Percentiles rank a stretch among this genome's conserved stretches.
Evolutionary conservation across 495 filamentous ascomycete genomes (phyloP).

Genomic region (Penicillium cataractarum): DNA sequence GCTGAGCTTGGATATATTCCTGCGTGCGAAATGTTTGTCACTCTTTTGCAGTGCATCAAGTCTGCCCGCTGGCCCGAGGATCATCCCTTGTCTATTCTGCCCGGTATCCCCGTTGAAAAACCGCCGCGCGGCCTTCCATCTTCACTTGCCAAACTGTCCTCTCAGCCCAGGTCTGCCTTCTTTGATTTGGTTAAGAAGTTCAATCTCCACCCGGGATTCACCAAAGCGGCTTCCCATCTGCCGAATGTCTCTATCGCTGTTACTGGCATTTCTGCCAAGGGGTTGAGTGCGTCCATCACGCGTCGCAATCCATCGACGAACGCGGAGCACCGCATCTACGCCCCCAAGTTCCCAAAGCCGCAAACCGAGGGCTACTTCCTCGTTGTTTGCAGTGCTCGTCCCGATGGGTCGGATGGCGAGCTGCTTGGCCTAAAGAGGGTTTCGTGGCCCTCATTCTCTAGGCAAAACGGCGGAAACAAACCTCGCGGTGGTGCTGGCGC

Average conservation of each 20-base stretch:
- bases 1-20: conserved; percentile 84
- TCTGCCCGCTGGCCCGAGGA: conserved; percentile 90
- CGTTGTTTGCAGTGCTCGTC: conserved; percentile 54
- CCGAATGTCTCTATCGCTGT: conserved; percentile 71
- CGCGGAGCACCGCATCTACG: conserved; percentile 72
- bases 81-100: conserved; percentile 75
- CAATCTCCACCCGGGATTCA: conserved; percentile 43
- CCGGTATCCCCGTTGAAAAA: conserved; percentile 63
- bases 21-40: conserved; percentile 76
- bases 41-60: conserved; percentile 88
- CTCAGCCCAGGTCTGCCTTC: conserved; percentile 31
- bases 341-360: conserved; percentile 88
- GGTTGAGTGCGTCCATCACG: conserved; percentile 63
- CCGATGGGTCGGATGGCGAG: conserved; percentile 68
- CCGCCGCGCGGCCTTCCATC: conserved; percentile 28
- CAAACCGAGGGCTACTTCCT: conserved; percentile 96
- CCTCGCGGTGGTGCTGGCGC: conserved; percentile 24
- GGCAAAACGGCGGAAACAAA: conserved; percentile 26
- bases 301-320: conserved; percentile 67
- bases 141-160: conserved; percentile 31
- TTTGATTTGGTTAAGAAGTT: conserved; percentile 34
- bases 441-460: conserved; percentile 62
- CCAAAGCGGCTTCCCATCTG: conserved; percentile 61
- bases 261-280: conserved; percentile 58
- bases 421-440: conserved; percentile 83